Evolutionary conservation across 345 rosid species (phyloP).

Genomic region (Sonneratia alba): DNA sequence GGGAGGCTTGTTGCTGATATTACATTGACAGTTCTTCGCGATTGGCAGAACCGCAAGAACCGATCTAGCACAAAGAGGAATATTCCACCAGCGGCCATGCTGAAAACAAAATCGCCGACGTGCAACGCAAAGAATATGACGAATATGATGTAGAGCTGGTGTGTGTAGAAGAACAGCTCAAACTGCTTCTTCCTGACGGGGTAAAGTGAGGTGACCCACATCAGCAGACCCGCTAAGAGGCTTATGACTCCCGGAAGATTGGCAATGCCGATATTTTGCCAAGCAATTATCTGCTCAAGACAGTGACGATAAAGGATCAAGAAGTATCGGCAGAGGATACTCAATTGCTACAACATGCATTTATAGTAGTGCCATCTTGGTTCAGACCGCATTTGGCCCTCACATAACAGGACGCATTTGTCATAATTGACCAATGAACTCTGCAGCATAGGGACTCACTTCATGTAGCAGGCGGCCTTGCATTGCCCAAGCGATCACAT

Average conservation of each 20-base stretch:
- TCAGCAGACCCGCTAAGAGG: slow-evolving; percentile 67
- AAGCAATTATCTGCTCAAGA: slow-evolving; percentile 31
- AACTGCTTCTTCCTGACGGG: slow-evolving; percentile 61
- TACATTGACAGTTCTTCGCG: slow-evolving; percentile 52
- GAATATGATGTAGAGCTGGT: slow-evolving; percentile 72
- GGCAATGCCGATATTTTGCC: slow-evolving; percentile 51
- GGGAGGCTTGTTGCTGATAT: slow-evolving; percentile 73
- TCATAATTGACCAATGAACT: neutral
- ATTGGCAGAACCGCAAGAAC: slow-evolving; percentile 82
- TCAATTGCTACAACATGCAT: no score
- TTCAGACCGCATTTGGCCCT: no score
- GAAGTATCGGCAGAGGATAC: neutral
- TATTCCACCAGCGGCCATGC: slow-evolving; percentile 68
- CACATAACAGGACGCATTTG: neutral
- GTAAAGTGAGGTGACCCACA: slow-evolving; percentile 79
- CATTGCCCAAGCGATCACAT: slow-evolving; percentile 44
- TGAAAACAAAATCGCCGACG: slow-evolving; percentile 62
- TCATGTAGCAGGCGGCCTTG: slow-evolving; percentile 43
- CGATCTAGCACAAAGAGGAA: slow-evolving; percentile 84
- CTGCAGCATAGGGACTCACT: slow-evolving; percentile 28
- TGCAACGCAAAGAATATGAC: slow-evolving; percentile 76
- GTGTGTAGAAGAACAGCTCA: slow-evolving; percentile 91
- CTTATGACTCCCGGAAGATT: slow-evolving; percentile 70
- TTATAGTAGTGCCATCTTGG: no score
- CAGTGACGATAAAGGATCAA: neutral